Evolutionary conservation across 2,329 filamentous ascomycete species (phyloP).

Genomic region (Calonectria leucothoes): DNA sequence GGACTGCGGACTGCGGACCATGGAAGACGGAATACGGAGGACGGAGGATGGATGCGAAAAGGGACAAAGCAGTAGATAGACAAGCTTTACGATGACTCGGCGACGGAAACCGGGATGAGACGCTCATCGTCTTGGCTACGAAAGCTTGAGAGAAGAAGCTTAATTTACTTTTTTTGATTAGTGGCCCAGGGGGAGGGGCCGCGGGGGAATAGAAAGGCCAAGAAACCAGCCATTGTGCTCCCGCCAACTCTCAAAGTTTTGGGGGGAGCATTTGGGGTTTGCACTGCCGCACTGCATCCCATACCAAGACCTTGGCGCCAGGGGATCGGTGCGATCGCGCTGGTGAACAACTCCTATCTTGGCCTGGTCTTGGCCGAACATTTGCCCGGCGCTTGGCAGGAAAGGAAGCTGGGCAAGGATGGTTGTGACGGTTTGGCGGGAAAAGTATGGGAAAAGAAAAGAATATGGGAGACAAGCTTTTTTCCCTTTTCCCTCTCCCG

Average conservation of each 20-base stretch:
- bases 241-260: background rate
- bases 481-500: background rate
- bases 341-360: background rate
- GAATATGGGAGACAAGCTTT: background rate
- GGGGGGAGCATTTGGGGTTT: constrained; percentile 12
- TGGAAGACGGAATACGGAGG: too few relatives aligned
- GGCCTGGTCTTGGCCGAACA: constrained; percentile 4
- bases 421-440: background rate
- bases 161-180: constrained; percentile 5
- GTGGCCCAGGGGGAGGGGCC: background rate
- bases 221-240: background rate
- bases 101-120: background rate
- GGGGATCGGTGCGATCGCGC: background rate
- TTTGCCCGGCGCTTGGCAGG: constrained; percentile 15
- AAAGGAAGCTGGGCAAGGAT: background rate
- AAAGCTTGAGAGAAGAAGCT: constrained; percentile 22
- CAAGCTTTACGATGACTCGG: background rate
- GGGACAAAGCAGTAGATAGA: background rate
- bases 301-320: constrained; percentile 39
- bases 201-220: background rate
- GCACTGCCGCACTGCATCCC: constrained; percentile 44
- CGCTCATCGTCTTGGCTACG: constrained; percentile 10
- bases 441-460: background rate
- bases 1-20: background rate
- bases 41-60: background rate